Conservation (phyloP, 176 grass and related monocot species). For the Oryza australiensis region DNA sequence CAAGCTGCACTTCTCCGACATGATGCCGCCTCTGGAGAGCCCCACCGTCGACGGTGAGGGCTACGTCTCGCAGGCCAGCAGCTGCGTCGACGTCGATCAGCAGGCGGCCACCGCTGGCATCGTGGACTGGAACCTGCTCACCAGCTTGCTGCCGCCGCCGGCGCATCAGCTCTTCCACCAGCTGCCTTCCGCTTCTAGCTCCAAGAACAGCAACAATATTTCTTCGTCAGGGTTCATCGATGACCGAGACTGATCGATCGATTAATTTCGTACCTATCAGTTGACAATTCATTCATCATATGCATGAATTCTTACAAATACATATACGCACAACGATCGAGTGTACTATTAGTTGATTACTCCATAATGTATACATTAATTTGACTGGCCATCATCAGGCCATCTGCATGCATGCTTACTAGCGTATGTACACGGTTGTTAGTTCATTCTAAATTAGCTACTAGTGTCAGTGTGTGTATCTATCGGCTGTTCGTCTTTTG, state of each 20-base stretch:
- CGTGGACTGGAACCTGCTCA: slow-evolving; percentile 53
- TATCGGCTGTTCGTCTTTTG: background rate
- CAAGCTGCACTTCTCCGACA: slow-evolving; percentile 48
- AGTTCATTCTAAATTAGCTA: background rate
- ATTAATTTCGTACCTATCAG: background rate
- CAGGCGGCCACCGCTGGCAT: slow-evolving; percentile 26
- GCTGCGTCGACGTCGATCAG: background rate
- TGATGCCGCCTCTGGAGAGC: slow-evolving; percentile 45
- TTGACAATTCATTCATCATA: background rate
- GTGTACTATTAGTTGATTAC: background rate
- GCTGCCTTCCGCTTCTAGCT: slow-evolving; percentile 20
- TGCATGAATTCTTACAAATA: background rate
- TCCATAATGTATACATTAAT: background rate
- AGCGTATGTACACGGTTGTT: background rate
- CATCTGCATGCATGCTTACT: background rate
- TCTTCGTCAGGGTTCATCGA: background rate
- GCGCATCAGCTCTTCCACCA: slow-evolving; percentile 46
- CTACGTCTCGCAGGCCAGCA: slow-evolving; percentile 23
- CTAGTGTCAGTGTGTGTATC: background rate
- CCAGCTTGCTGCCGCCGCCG: slow-evolving; percentile 51
- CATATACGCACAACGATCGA: background rate
- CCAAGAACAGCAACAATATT: slow-evolving; percentile 48
- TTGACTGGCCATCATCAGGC: background rate
- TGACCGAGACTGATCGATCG: slow-evolving; percentile 9
- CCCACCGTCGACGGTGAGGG: slow-evolving; percentile 1